Evolutionary conservation across 2,329 filamentous ascomycete species (phyloP).

Genomic region (Xylaria arbuscula): DNA sequence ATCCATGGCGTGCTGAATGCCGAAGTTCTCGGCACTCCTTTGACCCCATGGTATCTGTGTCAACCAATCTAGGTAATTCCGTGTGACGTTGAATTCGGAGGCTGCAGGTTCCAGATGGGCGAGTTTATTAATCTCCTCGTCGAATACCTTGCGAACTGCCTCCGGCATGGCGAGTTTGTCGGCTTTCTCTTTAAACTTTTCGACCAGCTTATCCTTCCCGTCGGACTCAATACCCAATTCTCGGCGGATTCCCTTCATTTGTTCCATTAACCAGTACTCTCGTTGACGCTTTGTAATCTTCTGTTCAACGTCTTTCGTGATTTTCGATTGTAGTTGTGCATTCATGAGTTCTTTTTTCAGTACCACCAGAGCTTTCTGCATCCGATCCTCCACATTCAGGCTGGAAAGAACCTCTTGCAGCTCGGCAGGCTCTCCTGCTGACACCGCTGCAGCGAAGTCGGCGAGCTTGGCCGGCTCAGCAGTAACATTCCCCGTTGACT

Average conservation of each 20-base stretch:
- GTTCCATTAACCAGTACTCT: conserved; percentile 99
- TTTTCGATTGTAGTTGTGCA: conserved; percentile 95
- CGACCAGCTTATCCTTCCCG: conserved; percentile 96
- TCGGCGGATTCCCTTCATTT: conserved; percentile 97
- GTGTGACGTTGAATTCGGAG: conserved; percentile 97
- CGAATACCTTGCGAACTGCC: conserved; percentile 95
- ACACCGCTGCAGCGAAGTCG: conserved; percentile 96
- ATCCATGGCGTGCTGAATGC: conserved; percentile 87
- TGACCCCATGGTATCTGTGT: conserved; percentile 98
- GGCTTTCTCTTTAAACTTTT: conserved; percentile 97
- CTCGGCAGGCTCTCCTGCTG: conserved; percentile 91
- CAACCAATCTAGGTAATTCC: conserved; percentile 98
- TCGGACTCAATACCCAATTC: conserved; percentile 97
- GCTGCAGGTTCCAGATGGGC: conserved; percentile 94
- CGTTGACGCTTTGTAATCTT: conserved; percentile 98
- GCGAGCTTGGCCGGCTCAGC: conserved; percentile 95
- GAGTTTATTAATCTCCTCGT: conserved; percentile 97
- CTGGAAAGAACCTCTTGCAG: conserved; percentile 91
- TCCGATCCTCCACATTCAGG: conserved; percentile 89
- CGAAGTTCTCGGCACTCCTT: conserved; percentile 95
- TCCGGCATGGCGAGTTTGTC: conserved; percentile 96
- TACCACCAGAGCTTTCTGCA: conserved; percentile 90
- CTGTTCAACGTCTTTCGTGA: conserved; percentile 95
- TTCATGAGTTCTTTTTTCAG: conserved; percentile 99
- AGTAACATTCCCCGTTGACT: conserved; percentile 92